phyloP scores from a whole-genome alignment of 164 flowering plant species.

The Magnolia changhungtana region DNA sequence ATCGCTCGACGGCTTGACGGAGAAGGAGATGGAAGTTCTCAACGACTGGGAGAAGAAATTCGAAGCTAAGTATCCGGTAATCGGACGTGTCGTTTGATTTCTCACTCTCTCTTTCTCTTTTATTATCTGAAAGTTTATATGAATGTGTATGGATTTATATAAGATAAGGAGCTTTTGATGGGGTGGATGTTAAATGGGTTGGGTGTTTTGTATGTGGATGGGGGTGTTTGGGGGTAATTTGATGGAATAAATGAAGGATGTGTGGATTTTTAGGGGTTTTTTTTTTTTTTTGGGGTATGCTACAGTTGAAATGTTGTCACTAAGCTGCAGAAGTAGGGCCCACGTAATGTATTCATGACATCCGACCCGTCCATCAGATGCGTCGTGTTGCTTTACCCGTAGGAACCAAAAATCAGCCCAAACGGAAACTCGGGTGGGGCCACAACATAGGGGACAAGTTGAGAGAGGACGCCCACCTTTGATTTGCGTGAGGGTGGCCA shows the following conservation, averaged over 20 bases:
- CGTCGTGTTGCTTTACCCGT: no score
- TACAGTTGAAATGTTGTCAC: no score
- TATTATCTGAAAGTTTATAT: background rate
- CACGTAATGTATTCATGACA: no score
- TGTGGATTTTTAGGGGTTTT: background rate
- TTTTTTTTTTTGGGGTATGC: no score
- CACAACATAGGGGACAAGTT: no score
- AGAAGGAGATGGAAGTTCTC: constrained; percentile 80
- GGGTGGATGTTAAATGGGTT: background rate
- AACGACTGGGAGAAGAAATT: constrained; percentile 92
- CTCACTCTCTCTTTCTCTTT: background rate
- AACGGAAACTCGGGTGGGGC: no score
- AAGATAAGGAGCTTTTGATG: background rate
- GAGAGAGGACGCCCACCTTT: no score
- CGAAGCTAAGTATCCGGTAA: constrained; percentile 90
- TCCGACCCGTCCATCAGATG: no score
- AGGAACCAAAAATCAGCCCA: no score
- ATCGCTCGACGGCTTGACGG: constrained; percentile 69
- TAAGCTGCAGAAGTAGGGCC: no score
- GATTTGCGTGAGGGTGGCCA: no score
- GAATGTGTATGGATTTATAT: background rate
- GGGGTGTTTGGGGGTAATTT: background rate
- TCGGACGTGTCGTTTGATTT: constrained; percentile 54
- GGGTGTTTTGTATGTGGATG: background rate
- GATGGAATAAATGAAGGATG: background rate